Evolutionary conservation across 805 yeast genomes (phyloP).

Genomic region (Diddensiella transvaalensis): DNA sequence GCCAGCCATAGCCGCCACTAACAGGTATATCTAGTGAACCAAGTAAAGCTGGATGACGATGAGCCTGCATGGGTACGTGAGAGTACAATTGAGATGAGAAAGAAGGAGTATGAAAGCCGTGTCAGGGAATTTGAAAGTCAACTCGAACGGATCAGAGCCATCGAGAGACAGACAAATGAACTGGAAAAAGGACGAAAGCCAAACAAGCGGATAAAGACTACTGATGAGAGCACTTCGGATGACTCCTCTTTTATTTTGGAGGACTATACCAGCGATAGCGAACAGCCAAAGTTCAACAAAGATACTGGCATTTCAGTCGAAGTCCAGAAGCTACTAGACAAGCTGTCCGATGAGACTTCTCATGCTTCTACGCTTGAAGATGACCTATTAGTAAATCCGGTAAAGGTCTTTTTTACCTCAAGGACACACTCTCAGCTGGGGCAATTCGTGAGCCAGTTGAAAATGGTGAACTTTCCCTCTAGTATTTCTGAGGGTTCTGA

Average conservation of each 20-base stretch:
- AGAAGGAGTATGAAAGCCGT: conserved; percentile 19
- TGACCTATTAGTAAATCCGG: conserved; percentile 29
- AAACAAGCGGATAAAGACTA: conserved; percentile 19
- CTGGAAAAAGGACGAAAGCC: conserved; percentile 9
- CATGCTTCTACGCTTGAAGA: conserved; percentile 17
- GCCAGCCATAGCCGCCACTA: too few species aligned
- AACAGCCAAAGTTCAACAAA: conserved; percentile 22
- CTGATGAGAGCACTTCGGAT: not conserved
- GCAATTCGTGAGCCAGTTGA: conserved; percentile 74
- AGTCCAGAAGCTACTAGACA: conserved; percentile 45
- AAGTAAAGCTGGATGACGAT: conserved; percentile 36
- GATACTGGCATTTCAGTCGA: conserved; percentile 38
- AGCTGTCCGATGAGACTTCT: conserved; percentile 34
- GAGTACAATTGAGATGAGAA: conserved; percentile 32
- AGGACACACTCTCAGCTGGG: conserved; percentile 86
- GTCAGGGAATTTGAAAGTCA: conserved; percentile 27
- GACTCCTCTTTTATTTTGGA: conserved; percentile 30
- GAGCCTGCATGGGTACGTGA: conserved; percentile 71
- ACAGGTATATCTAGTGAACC: too few species aligned
- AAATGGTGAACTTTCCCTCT: conserved; percentile 60
- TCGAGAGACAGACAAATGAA: conserved; percentile 15
- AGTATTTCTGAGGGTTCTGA: conserved; percentile 47
- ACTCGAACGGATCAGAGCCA: conserved; percentile 16
- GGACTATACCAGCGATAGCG: conserved; percentile 35
- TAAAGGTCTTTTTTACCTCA: conserved; percentile 67